A percentile compares a stretch with the other conserved stretches of the same genome.
phyloP scores from a whole-genome alignment of 495 filamentous ascomycete species.

The Aspergillus saccharolyticus region DNA sequence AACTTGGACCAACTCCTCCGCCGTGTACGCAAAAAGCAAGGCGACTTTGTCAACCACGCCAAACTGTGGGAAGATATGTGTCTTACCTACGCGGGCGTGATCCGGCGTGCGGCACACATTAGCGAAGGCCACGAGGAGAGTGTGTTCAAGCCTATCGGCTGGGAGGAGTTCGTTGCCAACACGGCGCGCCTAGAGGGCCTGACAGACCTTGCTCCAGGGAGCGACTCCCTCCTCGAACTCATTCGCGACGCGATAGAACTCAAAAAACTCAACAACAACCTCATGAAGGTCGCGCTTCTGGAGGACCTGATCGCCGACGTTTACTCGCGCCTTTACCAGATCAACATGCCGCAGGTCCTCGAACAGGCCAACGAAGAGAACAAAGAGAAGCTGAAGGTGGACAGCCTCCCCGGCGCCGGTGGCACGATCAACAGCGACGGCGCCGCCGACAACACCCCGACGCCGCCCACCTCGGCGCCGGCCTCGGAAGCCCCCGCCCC shows the following conservation, averaged over 20 bases:
- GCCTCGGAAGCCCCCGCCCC: constrained; percentile 40
- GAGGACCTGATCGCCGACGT: constrained; percentile 88
- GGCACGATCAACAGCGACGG: constrained; percentile 36
- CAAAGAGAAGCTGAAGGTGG: constrained; percentile 54
- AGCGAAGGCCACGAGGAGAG: constrained; percentile 65
- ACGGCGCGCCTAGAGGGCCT: constrained; percentile 50
- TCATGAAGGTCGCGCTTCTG: constrained; percentile 78
- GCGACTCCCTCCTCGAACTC: constrained; percentile 53
- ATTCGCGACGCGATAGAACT: constrained; percentile 81
- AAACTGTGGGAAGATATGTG: constrained; percentile 83
- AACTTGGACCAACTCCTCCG: constrained; percentile 78
- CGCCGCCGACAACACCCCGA: constrained; percentile 30
- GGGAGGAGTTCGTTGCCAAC: constrained; percentile 73
- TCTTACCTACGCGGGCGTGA: constrained; percentile 63
- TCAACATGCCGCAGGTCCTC: constrained; percentile 43
- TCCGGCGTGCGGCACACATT: constrained; percentile 65
- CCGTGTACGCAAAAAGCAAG: constrained; percentile 72
- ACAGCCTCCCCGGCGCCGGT: constrained; percentile 36
- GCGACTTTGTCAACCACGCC: constrained; percentile 79
- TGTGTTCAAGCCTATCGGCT: constrained; percentile 70
- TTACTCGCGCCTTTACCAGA: constrained; percentile 73
- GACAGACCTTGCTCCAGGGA: constrained; percentile 37
- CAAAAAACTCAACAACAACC: constrained; percentile 80
- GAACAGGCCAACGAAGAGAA: constrained; percentile 48
- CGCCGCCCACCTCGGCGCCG: constrained; percentile 31